Evolutionary conservation across 1,139 yeast genomes (phyloP).

Genomic region (Kodamaea alishanica): DNA sequence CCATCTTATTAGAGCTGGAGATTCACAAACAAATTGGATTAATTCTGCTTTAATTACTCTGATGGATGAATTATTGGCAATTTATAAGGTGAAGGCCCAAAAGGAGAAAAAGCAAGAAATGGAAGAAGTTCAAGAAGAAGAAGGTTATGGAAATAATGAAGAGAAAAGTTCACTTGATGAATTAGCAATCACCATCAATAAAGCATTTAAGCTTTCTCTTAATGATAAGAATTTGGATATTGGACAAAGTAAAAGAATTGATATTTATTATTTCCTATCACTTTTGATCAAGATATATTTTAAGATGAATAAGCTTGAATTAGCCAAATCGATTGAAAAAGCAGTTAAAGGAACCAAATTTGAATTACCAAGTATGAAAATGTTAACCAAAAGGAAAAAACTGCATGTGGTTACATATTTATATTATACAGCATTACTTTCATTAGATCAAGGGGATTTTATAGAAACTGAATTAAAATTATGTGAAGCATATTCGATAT

Average conservation of each 20-base stretch:
- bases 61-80: constrained; percentile 53
- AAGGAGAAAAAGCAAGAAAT: constrained; percentile 27
- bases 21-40: constrained; percentile 63
- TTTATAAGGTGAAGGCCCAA: constrained; percentile 37
- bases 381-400: constrained; percentile 11
- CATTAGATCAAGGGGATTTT: constrained; percentile 62
- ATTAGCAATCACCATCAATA: constrained; percentile 66
- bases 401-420: constrained; percentile 44
- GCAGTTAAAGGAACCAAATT: constrained; percentile 58
- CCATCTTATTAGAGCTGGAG: constrained; percentile 58
- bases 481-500: constrained; percentile 41
- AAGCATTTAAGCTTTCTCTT: constrained; percentile 71
- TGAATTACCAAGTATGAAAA: constrained; percentile 50
- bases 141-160: constrained; percentile 1
- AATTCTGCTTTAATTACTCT: constrained; percentile 54
- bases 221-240: constrained; percentile 68
- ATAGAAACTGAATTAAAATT: constrained; percentile 47
- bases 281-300: constrained; percentile 72
- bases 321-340: constrained; percentile 75
- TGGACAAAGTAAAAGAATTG: constrained; percentile 51
- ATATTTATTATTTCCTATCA: constrained; percentile 72
- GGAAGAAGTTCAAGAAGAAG: constrained; percentile 11
- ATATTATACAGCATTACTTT: constrained; percentile 63
- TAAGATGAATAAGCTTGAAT: constrained; percentile 62
- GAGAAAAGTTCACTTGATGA: constrained; percentile 36